Evolutionary conservation across 2,329 filamentous ascomycete species (phyloP), one percentile per base, ranked within the genome.

Genomic region (Coniochaeta pulveracea): DNA sequence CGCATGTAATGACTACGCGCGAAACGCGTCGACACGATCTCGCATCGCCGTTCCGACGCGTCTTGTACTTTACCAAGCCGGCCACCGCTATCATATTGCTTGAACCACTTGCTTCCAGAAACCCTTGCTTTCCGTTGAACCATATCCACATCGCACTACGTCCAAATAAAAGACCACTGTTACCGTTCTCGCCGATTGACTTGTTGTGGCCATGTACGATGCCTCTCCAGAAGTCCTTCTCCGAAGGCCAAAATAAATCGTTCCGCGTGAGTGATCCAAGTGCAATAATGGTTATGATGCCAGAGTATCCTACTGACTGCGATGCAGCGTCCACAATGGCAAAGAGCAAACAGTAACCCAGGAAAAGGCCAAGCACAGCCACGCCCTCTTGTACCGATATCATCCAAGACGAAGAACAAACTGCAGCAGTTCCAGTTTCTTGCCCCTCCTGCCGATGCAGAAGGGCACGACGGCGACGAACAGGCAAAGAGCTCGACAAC

Each of bases 351-450:
- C 43, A 72, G 65, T 47, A 60, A 71, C 46, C 61, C 68, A 5
- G 49, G 56, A 28, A 54, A 52, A 25, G 45, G 47, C 28, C 49
- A 56, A 36, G 50, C 46, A 21, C 57, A 53, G 23, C 57, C 59
- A 23, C 57, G 54, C 23, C 57, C 58, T 23, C 51, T 66, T 6
- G 57, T 62, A 19, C 63, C 66, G 12, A 60, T 75, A 10, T 78
- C 75, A 24, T 62, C 70, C 19, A 60, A 60, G 7, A 76, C 75
- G 9, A 78, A 72, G 47, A 70, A 59, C 40, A 80, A 78, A 45
- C 60, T 80, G 19, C 69, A 66, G 37, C 55, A 57, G 19, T 72
- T 72, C 47, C 69, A 71, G 36, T 78, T 74, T 41, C 58, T 63
- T 33, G 58, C 62, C 10, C 49, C 56, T 6, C 40, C 34, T 16